Evolutionary conservation across 257 asterid genomes (phyloP), one percentile per base, ranked within the genome.

Genomic region (Orobanche coerulescens): DNA sequence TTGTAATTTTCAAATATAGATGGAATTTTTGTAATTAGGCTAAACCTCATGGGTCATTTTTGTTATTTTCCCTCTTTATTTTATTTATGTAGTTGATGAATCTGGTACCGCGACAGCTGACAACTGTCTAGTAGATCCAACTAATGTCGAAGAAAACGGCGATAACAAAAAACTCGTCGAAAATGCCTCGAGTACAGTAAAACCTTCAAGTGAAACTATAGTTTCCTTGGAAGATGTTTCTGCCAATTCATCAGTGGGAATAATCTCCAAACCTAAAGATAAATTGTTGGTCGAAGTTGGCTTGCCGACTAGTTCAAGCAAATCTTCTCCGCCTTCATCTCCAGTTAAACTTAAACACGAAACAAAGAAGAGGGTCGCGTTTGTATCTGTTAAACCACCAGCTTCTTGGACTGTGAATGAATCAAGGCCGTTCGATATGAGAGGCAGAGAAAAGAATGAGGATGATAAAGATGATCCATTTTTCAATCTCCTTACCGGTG

Each of bases 321-420:
- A 72, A 25, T 28, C 79, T 44, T 28, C 79, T 44, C 65, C 52
- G 6, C 13, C 1, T 47, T 52, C 66, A 30, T 44, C 23, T 23
- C 74, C 76, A 16, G 54, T 58, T 33, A 73, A 74, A 48, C 69
- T 52, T 56, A 77, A 49, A 66, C 64, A 49, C 13, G 65, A 47
- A 31, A 62, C 75, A 1, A 74, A 69, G 70, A 73, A 71, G 56
- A 78, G 61, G 64, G 96, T 87, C 18, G 96, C 97, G 0, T 90
- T 87, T 66, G 73, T 90, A 30, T 61, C 95, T 0, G 76, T 87
- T 56, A 81, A 75, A 64, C 83, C 66, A 60, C 80, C 82, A 5
- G 47, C 66, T 14, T 61, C 81, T 13, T 56, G 84, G n/a, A 28
- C 79, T 23, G 36, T 75, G 22, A 47, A 57, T 24, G 78, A 72